Conservation (phyloP, 129 eudicot genomes). For the Ambrosia artemisiifolia region DNA sequence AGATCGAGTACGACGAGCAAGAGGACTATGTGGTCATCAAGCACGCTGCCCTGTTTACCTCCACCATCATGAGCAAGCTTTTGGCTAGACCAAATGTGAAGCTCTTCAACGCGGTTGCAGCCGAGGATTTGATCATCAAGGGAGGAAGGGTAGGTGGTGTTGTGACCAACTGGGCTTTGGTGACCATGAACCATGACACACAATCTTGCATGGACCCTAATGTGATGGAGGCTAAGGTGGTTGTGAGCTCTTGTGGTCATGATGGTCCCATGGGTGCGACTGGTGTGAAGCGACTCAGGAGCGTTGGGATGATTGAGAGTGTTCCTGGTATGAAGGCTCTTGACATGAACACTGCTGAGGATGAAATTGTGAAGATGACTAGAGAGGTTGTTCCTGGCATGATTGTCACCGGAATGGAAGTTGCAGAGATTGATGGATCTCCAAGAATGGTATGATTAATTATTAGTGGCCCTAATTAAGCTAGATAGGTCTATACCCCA, state of each 20-base stretch:
- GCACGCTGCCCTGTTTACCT: conserved; percentile 78
- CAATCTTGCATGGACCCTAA: conserved; percentile 87
- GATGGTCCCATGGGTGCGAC: conserved; percentile 92
- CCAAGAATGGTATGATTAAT: conserved; percentile 58
- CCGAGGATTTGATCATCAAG: conserved; percentile 74
- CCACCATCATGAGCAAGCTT: conserved; percentile 79
- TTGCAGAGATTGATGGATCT: conserved; percentile 75
- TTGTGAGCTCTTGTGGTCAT: conserved; percentile 80
- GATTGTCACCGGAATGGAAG: conserved; percentile 86
- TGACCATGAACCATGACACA: conserved; percentile 75
- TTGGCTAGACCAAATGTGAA: conserved; percentile 75
- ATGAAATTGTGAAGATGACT: conserved; percentile 61
- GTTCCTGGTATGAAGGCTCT: conserved; percentile 82
- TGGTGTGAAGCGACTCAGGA: conserved; percentile 65
- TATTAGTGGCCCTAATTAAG: no score
- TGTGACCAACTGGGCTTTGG: conserved; percentile 82
- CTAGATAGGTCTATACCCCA: no score
- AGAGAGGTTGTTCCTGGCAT: conserved; percentile 76
- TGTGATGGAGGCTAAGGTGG: conserved; percentile 80
- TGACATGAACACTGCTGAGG: conserved; percentile 82
- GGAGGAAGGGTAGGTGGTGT: conserved; percentile 62
- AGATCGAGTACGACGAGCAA: conserved; percentile 63
- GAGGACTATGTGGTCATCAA: conserved; percentile 72
- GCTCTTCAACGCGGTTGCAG: conserved; percentile 80
- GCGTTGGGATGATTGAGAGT: conserved; percentile 63